These are phyloP conservation scores for Sugiyamaella boreocaroliniensis DNA, from an alignment of 805 yeast species.

Conservation along the genomic window DNA sequence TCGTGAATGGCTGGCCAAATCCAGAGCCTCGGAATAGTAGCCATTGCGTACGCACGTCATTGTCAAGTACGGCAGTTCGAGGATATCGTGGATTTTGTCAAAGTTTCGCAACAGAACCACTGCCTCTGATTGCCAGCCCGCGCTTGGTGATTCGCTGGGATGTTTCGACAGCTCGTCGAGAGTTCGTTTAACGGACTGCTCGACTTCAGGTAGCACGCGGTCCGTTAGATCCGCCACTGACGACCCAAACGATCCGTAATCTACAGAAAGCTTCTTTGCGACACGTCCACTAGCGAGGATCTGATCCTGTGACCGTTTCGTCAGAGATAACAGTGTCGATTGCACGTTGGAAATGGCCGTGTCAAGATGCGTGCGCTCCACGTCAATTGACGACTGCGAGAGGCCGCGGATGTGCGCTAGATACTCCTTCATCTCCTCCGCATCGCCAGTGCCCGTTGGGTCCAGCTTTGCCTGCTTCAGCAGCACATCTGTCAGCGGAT, in stretches of 20 bases:
- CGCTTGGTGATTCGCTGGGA: not conserved
- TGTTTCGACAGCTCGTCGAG: not conserved
- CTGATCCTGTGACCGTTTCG: constrained; percentile 19
- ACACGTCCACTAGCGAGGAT: constrained; percentile 13
- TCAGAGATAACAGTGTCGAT: constrained; percentile 19
- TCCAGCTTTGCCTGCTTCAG: not conserved
- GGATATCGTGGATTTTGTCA: constrained; percentile 65
- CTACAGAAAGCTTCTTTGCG: constrained; percentile 2
- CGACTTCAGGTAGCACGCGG: constrained; percentile 3
- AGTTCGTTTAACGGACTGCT: constrained; percentile 9
- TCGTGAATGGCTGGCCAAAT: constrained; percentile 67
- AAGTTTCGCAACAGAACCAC: constrained; percentile 38
- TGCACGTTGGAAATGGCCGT: constrained; percentile 16
- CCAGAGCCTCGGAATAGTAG: constrained; percentile 83
- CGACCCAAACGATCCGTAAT: constrained; percentile 10
- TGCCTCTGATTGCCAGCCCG: not conserved
- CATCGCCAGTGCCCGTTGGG: not conserved
- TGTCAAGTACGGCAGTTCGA: constrained; percentile 79
- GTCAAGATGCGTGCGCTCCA: constrained; percentile 18
- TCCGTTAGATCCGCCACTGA: constrained; percentile 2
- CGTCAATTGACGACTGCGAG: constrained; percentile 14
- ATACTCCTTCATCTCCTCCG: constrained; percentile 12
- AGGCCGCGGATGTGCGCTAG: constrained; percentile 23
- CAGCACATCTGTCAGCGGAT: constrained; percentile 23
- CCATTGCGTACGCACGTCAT: constrained; percentile 81